A percentile compares a stretch with the other conserved stretches of the same genome.
These are phyloP conservation scores for Cladosporium sp. DNA, from an alignment of 2,329 filamentous ascomycete species.

Conservation along the genomic window DNA sequence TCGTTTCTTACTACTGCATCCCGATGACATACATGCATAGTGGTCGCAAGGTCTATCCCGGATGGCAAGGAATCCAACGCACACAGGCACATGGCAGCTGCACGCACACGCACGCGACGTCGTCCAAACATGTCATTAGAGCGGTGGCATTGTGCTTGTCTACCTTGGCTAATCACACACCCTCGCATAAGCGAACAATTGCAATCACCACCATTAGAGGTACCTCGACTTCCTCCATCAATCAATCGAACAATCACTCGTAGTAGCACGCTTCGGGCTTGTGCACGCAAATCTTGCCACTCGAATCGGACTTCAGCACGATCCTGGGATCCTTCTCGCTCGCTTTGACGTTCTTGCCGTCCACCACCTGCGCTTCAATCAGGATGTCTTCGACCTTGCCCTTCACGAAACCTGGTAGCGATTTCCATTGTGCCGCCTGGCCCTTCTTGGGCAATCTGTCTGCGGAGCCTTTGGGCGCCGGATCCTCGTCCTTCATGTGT, in stretches of 20 bases:
- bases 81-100: neutral
- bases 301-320: slow-evolving; percentile 42
- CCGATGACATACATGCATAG: neutral
- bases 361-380: slow-evolving; percentile 42
- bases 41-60: neutral
- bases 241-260: slow-evolving; percentile 29
- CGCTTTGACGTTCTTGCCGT: slow-evolving; percentile 45
- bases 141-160: neutral
- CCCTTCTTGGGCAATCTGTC: slow-evolving; percentile 43
- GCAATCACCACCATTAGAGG: neutral
- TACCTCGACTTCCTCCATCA: neutral
- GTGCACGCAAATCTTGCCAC: slow-evolving; percentile 45
- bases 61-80: neutral
- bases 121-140: neutral
- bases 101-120: neutral
- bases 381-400: slow-evolving; percentile 46
- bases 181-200: neutral
- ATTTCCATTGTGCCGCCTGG: slow-evolving; percentile 45
- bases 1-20: neutral
- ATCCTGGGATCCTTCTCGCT: slow-evolving; percentile 46
- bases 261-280: slow-evolving; percentile 47
- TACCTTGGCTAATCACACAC: neutral
- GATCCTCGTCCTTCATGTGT: slow-evolving; percentile 33
- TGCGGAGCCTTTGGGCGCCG: slow-evolving; percentile 34
- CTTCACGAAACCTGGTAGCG: slow-evolving; percentile 41